phyloP scores from a whole-genome alignment of 2,329 filamentous ascomycete genomes.

The Trichoderma koningii region DNA sequence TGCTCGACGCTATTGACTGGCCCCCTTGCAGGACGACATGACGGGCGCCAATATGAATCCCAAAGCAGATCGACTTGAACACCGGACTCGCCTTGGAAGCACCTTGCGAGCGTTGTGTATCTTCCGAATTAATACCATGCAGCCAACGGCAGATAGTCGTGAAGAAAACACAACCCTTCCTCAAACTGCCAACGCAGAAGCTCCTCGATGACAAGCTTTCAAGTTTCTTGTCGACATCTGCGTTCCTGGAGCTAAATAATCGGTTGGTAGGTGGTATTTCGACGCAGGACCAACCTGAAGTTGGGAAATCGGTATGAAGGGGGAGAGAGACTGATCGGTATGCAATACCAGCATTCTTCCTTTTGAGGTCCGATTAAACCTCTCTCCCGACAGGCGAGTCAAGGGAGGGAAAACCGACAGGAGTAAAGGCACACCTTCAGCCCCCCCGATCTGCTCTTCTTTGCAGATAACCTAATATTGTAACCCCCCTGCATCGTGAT shows the following conservation, averaged over 20 bases:
- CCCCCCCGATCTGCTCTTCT: constrained; percentile 8
- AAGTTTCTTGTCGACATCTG: too few species aligned
- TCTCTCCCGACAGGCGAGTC: background rate
- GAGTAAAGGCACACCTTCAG: background rate
- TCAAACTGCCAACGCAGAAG: background rate
- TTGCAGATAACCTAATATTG: background rate
- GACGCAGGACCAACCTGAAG: too few species aligned
- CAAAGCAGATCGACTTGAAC: constrained; percentile 8
- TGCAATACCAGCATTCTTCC: too few species aligned
- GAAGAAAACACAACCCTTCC: too few species aligned
- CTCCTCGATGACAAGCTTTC: background rate
- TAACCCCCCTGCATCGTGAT: background rate
- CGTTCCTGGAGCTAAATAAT: too few species aligned
- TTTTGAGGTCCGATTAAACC: too few species aligned
- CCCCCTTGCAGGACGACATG: constrained; percentile 2
- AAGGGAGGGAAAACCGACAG: background rate
- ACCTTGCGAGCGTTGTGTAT: background rate
- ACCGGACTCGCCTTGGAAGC: background rate
- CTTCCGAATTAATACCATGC: background rate
- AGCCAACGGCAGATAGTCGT: background rate
- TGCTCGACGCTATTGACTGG: background rate
- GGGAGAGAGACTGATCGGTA: too few species aligned
- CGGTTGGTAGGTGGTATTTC: too few species aligned
- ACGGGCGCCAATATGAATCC: background rate
- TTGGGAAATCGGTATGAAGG: too few species aligned